Evolutionary conservation across 345 rosid genomes (phyloP).

Genomic region (Melaleuca alternifolia): DNA sequence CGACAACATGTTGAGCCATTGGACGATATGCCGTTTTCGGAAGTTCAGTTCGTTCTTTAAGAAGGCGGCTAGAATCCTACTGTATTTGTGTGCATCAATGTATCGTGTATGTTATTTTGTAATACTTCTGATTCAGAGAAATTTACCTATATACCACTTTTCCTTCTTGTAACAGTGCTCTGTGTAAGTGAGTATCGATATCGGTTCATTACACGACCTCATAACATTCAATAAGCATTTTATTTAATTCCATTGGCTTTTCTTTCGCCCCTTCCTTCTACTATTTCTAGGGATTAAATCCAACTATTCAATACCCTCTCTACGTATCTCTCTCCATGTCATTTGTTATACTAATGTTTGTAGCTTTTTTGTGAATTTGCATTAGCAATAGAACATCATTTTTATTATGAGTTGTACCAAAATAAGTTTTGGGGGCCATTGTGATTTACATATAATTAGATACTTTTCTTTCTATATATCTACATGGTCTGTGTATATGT

Average conservation of each 20-base stretch:
- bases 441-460: too few relatives aligned
- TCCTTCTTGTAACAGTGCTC: neutral
- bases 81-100: neutral
- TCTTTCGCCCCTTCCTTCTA: neutral
- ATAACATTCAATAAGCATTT: neutral
- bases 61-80: neutral
- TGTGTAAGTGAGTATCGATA: neutral
- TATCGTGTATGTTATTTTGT: neutral
- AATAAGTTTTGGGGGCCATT: too few relatives aligned
- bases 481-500: too few relatives aligned
- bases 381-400: too few relatives aligned
- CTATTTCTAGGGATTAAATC: neutral
- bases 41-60: neutral
- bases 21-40: neutral
- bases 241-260: neutral
- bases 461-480: too few relatives aligned
- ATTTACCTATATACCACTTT: neutral
- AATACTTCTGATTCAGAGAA: neutral
- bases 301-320: neutral
- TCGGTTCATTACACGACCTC: too few relatives aligned
- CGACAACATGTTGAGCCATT: neutral
- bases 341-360: too few relatives aligned
- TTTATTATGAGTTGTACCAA: too few relatives aligned
- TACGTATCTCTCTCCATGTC: too few relatives aligned
- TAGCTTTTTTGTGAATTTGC: too few relatives aligned